Evolutionary conservation across 2,329 filamentous ascomycete genomes (phyloP), one percentile per base, ranked within the genome.

Genomic region (Ophiostoma pallidulum): DNA sequence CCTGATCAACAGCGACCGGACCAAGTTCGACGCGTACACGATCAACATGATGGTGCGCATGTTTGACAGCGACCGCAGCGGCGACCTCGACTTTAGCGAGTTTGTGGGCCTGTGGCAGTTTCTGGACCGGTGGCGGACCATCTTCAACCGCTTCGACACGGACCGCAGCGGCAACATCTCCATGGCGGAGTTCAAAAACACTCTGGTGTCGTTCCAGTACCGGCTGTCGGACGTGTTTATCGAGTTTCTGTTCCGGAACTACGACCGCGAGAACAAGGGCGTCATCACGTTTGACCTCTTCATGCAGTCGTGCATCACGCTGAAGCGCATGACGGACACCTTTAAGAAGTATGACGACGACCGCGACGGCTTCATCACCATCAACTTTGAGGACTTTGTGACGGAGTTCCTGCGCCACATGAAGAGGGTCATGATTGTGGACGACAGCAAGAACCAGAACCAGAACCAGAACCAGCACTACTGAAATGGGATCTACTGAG

Each of bases 11-110:
- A 91, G 90, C 47, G 92, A 98, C 72, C 96, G 87, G 79, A 87
- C 87, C 2, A 58, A 88, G 4, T 98, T 98, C 64, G 90, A 98
- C 66, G 76, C 82, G 4, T 86, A 95, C 58, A 98, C 92, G 1
- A 90, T 97, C 55, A 84, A 84, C 60, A 95, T 97, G 87, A 96
- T 98, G 90, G 96, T 98, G 57, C 85, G 90, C 62, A 97, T 98
- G 92, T 98, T 98, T 68, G 91, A 97, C 68, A 86, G 84, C 50
- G 86, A 96, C 67, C 84, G 86, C 57, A 85, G 78, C 53, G 89
- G 90, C 44, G 86, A 84, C 13, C 94, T 98, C 63, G 89, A 85
- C 52, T 97, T 95, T 64, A 83, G 92, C 55, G 92, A 97, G 66
- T 98, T 98, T 66, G 94, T 90, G 62, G 91, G 88, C 16, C 74